A percentile compares a stretch with the other conserved stretches of the same genome.
phyloP scores from a whole-genome alignment of 2,329 filamentous ascomycete species.

The Penicillium hesseltinei region DNA sequence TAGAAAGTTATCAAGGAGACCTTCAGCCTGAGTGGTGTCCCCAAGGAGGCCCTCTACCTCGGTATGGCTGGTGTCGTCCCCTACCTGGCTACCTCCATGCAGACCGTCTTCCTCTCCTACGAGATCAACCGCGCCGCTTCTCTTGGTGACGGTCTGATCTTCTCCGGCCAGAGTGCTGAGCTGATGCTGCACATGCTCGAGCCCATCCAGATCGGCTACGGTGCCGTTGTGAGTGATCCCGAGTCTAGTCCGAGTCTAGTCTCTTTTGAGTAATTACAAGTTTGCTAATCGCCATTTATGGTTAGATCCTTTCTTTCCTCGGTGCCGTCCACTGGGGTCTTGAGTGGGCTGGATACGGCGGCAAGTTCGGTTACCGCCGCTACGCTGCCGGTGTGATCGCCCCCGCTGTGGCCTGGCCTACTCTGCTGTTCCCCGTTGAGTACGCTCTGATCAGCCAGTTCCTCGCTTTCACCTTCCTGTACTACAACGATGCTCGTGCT shows the following conservation, averaged over 20 bases:
- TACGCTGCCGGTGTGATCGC: constrained; percentile 81
- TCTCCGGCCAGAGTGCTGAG: constrained; percentile 69
- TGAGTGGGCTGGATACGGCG: constrained; percentile 71
- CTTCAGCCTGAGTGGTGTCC: constrained; percentile 63
- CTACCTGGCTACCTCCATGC: constrained; percentile 78
- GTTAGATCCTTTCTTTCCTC: constrained; percentile 83
- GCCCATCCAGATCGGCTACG: constrained; percentile 86
- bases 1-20: constrained; percentile 67
- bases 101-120: constrained; percentile 79
- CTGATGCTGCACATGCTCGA: constrained; percentile 72
- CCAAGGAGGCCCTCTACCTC: constrained; percentile 65
- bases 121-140: constrained; percentile 69
- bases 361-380: constrained; percentile 69
- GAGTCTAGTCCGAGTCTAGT: not conserved
- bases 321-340: constrained; percentile 93
- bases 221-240: constrained; percentile 67
- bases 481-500: constrained; percentile 78
- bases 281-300: constrained; percentile 12
- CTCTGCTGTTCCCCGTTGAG: constrained; percentile 77
- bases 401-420: constrained; percentile 84
- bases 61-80: constrained; percentile 78
- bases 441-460: constrained; percentile 86
- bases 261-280: not conserved
- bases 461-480: constrained; percentile 76
- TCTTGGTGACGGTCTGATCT: constrained; percentile 61